A percentile compares a stretch with the other conserved stretches of the same genome.
Evolutionary conservation across 202 grass and related monocot species (phyloP).

Genomic region (Panicum virgatum): DNA sequence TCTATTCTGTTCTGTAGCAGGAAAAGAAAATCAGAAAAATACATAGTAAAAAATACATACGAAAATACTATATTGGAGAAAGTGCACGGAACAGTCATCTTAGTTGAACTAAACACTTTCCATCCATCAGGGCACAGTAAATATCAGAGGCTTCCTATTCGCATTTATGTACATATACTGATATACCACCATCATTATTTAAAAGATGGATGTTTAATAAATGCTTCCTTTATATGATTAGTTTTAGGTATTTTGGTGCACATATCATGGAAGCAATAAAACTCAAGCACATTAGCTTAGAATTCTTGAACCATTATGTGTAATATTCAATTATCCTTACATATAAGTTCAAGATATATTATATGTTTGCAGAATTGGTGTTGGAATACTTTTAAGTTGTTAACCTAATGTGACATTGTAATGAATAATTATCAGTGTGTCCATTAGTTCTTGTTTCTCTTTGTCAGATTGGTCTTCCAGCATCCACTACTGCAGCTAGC

Average conservation of each 20-base stretch:
- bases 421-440: not conserved
- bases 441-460: conserved; percentile 37
- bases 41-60: not conserved
- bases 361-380: not conserved
- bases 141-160: not conserved
- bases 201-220: not conserved
- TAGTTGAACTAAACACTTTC: not conserved
- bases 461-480: conserved; percentile 87
- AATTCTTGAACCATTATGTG: not conserved
- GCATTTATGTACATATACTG: not conserved
- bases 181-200: not conserved
- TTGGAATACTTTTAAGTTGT: not conserved
- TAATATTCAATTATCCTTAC: not conserved
- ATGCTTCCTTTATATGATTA: not conserved
- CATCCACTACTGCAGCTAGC: conserved; percentile 90
- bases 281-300: not conserved
- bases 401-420: not conserved
- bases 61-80: not conserved
- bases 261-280: not conserved
- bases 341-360: not conserved
- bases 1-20: not conserved
- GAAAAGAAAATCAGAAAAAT: not conserved
- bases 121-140: not conserved
- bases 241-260: conserved; percentile 16
- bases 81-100: not conserved